phyloP scores from a whole-genome alignment of 2,329 filamentous ascomycete species.

The Talaromyces piceae region DNA sequence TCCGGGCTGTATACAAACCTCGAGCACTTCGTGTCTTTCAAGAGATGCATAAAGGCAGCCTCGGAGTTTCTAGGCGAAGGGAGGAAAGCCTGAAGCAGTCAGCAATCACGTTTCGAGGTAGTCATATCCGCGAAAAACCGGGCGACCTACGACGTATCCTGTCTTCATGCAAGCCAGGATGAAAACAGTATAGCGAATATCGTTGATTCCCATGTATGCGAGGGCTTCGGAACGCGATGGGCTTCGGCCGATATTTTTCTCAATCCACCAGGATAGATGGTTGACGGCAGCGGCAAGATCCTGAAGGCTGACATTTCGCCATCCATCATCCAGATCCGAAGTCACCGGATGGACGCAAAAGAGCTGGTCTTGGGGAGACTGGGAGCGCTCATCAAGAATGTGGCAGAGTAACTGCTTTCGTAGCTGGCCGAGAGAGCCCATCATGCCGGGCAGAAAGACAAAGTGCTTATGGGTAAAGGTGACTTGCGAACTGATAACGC shows the following conservation, averaged over 20 bases:
- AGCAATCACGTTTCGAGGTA: not conserved
- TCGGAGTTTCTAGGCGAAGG: conserved; percentile 18
- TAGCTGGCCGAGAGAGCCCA: not conserved
- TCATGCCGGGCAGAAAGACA: not conserved
- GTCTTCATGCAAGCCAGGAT: conserved; percentile 20
- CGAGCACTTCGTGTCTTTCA: conserved; percentile 13
- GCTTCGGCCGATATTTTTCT: conserved; percentile 13
- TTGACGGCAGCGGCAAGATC: conserved; percentile 18
- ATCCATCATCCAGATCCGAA: conserved; percentile 5
- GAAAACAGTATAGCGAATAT: conserved; percentile 19
- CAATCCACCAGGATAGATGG: conserved; percentile 19
- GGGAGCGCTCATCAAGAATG: not conserved
- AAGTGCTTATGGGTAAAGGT: not conserved
- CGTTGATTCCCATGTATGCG: conserved; percentile 20
- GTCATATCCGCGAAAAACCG: not conserved
- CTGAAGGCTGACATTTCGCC: conserved; percentile 13
- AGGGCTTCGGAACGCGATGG: conserved; percentile 14
- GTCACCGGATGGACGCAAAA: not conserved
- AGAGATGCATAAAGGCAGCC: conserved; percentile 14
- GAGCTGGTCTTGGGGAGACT: not conserved
- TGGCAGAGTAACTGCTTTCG: not conserved
- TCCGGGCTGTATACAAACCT: conserved; percentile 23
- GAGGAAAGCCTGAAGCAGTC: conserved; percentile 12
- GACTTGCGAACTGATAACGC: not conserved
- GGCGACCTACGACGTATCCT: conserved; percentile 17